Evolutionary conservation across 768 basidiomycete species (phyloP), one percentile per base, ranked within the genome.

Genomic region (Tubosaeta sp.): DNA sequence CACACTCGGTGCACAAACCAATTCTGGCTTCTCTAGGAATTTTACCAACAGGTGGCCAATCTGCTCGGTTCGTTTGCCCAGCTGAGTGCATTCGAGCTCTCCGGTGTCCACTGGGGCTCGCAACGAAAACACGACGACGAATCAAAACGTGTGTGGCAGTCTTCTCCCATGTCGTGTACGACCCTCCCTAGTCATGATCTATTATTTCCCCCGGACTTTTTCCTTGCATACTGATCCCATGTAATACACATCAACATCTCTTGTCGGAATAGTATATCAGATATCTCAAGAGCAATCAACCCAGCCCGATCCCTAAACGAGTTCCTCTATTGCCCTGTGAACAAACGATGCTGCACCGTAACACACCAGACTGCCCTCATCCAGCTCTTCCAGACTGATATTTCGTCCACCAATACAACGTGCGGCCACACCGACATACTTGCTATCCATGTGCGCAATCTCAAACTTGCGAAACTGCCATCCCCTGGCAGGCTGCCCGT

Each of bases 31-130:
- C 27, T 12, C 10, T 60, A 89, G 84, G 72, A 75, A 18, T 86
- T 86, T 61, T 84, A 84, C 59, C 71, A 80, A 42, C 75, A 83
- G 55, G 78, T 86, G 38, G 77, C 84, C 47, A 68, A 69, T 43
- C 71, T 74, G 6, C 73, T 90, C 53, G 72, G 76, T n/a, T 75
- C 76, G 8, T 77, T 90, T 54, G 70, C 79, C n/a, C 69, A 78
- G 48, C 76, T 90, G 31, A 71, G 76, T 54, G 78, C 79, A 41
- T 87, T 87, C 60, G 87, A 89, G 63, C 78, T 90, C 25, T 83
- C 78, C 42, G 88, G 87, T 30, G 80, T 89, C 69, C 84, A 84
- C 56, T 90, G 87, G 86, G 75, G 77, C 43, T 82, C 80, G 6
- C 74, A 76, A n/a, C 73, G 68, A 41, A 72, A 68, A 56, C 73